Percentiles rank a stretch among this genome's conserved stretches.
phyloP scores from a whole-genome alignment of 23 red algal species.

The Gracilaria vermiculophylla region DNA sequence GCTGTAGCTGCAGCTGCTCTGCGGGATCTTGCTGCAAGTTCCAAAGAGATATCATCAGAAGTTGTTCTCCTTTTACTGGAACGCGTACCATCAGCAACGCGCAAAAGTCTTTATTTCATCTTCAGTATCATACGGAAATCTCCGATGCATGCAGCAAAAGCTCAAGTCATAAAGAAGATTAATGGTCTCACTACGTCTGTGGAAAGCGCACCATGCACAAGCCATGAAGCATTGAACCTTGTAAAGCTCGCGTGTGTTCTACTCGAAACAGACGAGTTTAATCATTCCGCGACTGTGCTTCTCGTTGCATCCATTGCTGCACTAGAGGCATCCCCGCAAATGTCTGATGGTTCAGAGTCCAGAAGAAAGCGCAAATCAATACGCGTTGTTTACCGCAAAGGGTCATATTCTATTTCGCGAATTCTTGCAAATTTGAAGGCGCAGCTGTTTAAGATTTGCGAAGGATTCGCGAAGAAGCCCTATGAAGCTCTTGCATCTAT shows the following conservation, averaged over 20 bases:
- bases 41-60: neutral
- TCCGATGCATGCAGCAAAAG: neutral
- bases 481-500: conserved; percentile 32
- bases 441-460: neutral
- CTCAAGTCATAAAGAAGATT: neutral
- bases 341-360: neutral
- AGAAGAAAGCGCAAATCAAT: conserved; percentile 40
- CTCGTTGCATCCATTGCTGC: conserved; percentile 21
- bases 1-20: neutral
- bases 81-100: neutral
- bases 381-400: neutral
- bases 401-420: neutral
- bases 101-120: neutral
- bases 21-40: neutral
- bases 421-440: neutral
- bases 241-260: neutral
- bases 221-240: neutral
- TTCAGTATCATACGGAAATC: neutral
- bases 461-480: conserved; percentile 12
- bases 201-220: neutral
- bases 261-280: neutral
- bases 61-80: neutral
- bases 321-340: neutral
- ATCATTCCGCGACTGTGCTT: neutral
- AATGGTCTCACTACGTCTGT: neutral